A percentile compares a stretch with the other conserved stretches of the same genome.
phyloP scores from a whole-genome alignment of 2,329 filamentous ascomycete genomes.

The Talaromyces sp. region DNA sequence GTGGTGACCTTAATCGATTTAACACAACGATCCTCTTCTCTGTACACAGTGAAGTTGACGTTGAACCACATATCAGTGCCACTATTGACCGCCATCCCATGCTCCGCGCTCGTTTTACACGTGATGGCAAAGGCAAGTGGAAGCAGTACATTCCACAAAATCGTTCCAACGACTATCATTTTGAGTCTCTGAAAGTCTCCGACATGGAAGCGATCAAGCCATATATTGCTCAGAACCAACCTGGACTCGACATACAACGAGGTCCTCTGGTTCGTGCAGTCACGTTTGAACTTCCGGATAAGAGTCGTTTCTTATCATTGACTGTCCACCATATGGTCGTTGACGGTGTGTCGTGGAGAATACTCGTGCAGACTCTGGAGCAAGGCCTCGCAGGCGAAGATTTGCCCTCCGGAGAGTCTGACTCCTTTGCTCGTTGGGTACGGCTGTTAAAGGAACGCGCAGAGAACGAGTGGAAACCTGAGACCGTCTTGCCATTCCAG shows the following conservation, averaged over 20 bases:
- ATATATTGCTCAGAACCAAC: not conserved
- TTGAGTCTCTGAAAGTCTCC: not conserved
- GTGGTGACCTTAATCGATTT: not conserved
- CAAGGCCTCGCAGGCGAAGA: not conserved
- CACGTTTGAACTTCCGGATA: not conserved
- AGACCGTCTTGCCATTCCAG: not conserved
- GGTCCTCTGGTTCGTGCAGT: not conserved
- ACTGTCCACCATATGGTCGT: constrained; percentile 9
- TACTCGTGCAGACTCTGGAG: not conserved
- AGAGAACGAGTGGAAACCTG: not conserved
- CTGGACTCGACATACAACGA: not conserved
- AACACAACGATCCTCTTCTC: not conserved
- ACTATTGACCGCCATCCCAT: constrained; percentile 4
- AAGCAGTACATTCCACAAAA: not conserved
- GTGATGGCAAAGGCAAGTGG: not conserved
- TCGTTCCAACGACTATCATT: not conserved
- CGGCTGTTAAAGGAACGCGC: not conserved
- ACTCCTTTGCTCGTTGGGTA: not conserved
- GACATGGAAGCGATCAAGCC: not conserved
- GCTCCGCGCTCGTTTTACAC: constrained; percentile 2
- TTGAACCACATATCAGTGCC: not conserved
- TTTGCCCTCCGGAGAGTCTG: not conserved
- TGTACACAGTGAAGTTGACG: not conserved
- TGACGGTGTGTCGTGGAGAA: constrained; percentile 7
- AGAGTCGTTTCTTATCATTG: not conserved